A percentile compares a stretch with the other conserved stretches of the same genome.
phyloP scores from a whole-genome alignment of 2,329 filamentous ascomycete genomes.

The Leptosphaerulina australis region DNA sequence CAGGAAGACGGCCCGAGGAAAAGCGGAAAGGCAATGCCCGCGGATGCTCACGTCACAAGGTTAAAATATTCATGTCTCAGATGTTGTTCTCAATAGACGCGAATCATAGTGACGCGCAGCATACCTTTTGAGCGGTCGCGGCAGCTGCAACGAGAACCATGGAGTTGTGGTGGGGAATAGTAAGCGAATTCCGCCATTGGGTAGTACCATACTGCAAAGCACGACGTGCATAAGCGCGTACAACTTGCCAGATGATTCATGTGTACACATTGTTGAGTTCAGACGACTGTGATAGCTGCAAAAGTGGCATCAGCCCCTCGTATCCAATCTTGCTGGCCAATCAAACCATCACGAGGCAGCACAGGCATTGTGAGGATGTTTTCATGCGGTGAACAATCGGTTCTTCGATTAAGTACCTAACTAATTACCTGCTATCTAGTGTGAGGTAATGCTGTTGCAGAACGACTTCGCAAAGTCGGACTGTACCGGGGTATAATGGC shows the following conservation, averaged over 20 bases:
- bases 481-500: constrained; percentile 44
- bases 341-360: background rate
- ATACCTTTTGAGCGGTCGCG: constrained; percentile 11
- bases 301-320: background rate
- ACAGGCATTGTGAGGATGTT: background rate
- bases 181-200: constrained; percentile 37
- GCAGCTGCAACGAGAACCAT: constrained; percentile 14
- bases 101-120: constrained; percentile 33
- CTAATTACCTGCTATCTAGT: constrained; percentile 39
- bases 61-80: constrained; percentile 10
- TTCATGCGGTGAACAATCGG: constrained; percentile 30
- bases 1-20: constrained; percentile 41
- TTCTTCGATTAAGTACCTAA: constrained; percentile 46
- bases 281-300: constrained; percentile 2
- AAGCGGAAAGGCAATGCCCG: constrained; percentile 27
- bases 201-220: constrained; percentile 34
- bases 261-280: constrained; percentile 9
- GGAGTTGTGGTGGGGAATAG: constrained; percentile 22
- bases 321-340: no score
- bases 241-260: constrained; percentile 41
- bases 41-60: constrained; percentile 20
- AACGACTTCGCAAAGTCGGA: constrained; percentile 30
- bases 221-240: constrained; percentile 47
- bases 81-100: constrained; percentile 10
- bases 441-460: constrained; percentile 38